Evolutionary conservation across 768 basidiomycete genomes (phyloP), one percentile per base, ranked within the genome.

Genomic region (Cubamyces lactineus): DNA sequence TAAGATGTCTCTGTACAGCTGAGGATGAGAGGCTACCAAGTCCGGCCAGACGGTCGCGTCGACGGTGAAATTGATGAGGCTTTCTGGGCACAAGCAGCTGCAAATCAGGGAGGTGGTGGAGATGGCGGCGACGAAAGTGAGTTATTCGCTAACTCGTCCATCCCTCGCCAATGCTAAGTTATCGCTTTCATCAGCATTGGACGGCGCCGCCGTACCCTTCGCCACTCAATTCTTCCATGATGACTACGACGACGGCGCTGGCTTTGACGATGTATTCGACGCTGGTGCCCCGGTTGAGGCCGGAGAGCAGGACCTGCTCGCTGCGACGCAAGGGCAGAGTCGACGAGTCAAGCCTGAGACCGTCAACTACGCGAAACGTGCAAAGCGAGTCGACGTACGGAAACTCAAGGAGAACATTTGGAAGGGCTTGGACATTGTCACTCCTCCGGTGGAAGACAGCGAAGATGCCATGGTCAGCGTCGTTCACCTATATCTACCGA

Each of bases 391-490:
- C 21, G 97, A 98, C 71, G 96, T 99, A 40, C 85, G 94, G 70
- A 94, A 91, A 76, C 78, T 99, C 64, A 99, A 99, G 78, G 96
- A 98, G 63, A 96, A 95, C 67, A 98, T 99, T 50, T 98, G 97
- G 97, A 92, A 84, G 72, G 91, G 91, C 1, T 74, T 98, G 47
- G 89, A 93, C 67, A 93, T 97, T 59, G 84, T 87, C 38, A 78
- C 87, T 43, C 65, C 74, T n/a, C 71, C 66, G 19, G 68, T 62
- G 11, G 76, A 78, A 41, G 77, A 78, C 7, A 77, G 77, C 7
- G 78, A 78, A 6, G 62, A 47, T 52, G 66, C 64, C 9, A 71
- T 71, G 72, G 71, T 70, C 15, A 52, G 67, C n/a, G 1, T 4
- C 34, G 21, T 17, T 19, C 30, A 46, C 34, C 28, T 48, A 38